Percentiles rank a stretch among this genome's conserved stretches.
These are phyloP conservation scores for Lolium multiflorum DNA, from an alignment of 176 grass and related monocot genomes.

Conservation along the genomic window DNA sequence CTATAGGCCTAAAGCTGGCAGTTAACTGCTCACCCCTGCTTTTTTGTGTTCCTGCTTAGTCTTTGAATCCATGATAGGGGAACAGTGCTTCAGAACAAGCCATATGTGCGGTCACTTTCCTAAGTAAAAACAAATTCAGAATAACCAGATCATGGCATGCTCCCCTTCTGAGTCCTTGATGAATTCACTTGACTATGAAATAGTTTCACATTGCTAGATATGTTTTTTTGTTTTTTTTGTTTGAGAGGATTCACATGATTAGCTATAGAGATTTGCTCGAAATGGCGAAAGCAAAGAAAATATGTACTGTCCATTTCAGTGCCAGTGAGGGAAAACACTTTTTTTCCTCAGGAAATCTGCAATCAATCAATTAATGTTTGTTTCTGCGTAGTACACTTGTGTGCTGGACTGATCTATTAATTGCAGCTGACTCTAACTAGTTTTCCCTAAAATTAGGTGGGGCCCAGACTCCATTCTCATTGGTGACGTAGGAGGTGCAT, in stretches of 20 bases:
- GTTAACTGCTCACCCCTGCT: slow-evolving; percentile 8
- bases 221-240: not conserved
- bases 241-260: not conserved
- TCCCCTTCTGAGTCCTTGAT: not conserved
- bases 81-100: not conserved
- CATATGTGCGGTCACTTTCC: slow-evolving; percentile 1
- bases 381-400: slow-evolving; percentile 11
- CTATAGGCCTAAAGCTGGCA: slow-evolving; percentile 25
- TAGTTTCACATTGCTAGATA: not conserved
- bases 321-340: not conserved
- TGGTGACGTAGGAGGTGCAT: slow-evolving; percentile 91
- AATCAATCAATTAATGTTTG: not conserved
- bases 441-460: slow-evolving; percentile 64
- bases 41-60: slow-evolving; percentile 23
- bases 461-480: slow-evolving; percentile 77
- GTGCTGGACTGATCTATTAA: slow-evolving; percentile 24
- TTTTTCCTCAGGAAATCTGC: slow-evolving; percentile 16
- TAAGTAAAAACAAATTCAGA: slow-evolving; percentile 14
- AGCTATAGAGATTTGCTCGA: slow-evolving; percentile 2
- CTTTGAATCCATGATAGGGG: slow-evolving; percentile 7
- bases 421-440: slow-evolving; percentile 24
- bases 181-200: not conserved
- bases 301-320: not conserved
- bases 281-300: slow-evolving; percentile 6
- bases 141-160: not conserved